A percentile compares a stretch with the other conserved stretches of the same genome.
Conservation (phyloP, 495 filamentous ascomycete species). For the Hypoxylon lienhwacheense region DNA sequence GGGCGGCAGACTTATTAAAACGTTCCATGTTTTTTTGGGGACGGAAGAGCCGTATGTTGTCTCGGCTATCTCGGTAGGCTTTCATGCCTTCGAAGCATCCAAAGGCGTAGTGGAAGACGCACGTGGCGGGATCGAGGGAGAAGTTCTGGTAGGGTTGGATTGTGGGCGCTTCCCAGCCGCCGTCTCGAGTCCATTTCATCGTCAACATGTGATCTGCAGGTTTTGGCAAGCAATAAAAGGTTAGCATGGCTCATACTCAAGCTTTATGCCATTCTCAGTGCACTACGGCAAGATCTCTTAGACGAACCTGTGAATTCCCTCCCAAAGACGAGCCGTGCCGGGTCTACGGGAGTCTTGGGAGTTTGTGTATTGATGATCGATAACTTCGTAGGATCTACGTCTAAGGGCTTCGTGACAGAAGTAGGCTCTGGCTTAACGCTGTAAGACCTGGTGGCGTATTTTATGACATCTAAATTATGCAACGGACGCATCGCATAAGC, state of each 20-base stretch:
- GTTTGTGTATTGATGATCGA: conserved; percentile 70
- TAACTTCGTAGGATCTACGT: conserved; percentile 76
- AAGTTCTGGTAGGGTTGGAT: conserved; percentile 97
- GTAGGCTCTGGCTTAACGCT: conserved; percentile 61
- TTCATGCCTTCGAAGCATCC: conserved; percentile 99
- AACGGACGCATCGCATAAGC: conserved; percentile 14
- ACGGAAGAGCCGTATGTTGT: conserved; percentile 83
- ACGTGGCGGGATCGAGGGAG: conserved; percentile 90
- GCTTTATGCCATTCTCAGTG: too few species aligned
- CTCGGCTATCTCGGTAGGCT: conserved; percentile 81
- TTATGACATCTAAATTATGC: conserved; percentile 21
- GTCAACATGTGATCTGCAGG: conserved; percentile 90
- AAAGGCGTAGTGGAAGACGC: conserved; percentile 98
- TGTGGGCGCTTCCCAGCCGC: conserved; percentile 73
- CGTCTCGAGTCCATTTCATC: conserved; percentile 83
- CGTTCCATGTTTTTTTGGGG: conserved; percentile 95
- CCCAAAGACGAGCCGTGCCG: conserved; percentile 84
- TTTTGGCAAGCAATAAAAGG: background rate
- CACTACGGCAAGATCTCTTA: background rate
- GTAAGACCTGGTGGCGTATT: conserved; percentile 50
- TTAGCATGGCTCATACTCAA: background rate
- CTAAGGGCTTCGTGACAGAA: conserved; percentile 51
- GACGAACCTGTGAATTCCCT: conserved; percentile 77
- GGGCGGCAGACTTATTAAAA: conserved; percentile 82
- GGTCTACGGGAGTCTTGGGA: conserved; percentile 71